Conservation (phyloP, 345 rosid species). For the Nephelium lappaceum region DNA sequence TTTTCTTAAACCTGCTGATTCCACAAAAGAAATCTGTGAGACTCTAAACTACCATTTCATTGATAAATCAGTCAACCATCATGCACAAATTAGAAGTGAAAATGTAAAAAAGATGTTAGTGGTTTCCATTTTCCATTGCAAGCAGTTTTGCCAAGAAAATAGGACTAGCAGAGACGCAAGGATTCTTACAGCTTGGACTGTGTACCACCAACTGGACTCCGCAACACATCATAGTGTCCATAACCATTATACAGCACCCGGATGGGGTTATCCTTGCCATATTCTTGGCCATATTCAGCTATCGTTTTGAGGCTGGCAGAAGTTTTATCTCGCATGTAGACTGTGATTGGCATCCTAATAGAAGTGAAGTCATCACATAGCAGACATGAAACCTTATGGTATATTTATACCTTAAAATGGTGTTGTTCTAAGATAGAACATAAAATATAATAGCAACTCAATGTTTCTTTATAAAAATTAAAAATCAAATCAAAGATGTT, state of each 20-base stretch:
- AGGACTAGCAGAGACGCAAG: conserved; percentile 11
- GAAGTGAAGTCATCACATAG: neutral
- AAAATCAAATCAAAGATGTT: neutral
- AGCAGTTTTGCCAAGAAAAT: neutral
- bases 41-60: neutral
- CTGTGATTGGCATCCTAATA: conserved; percentile 57
- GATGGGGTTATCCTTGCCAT: conserved; percentile 54
- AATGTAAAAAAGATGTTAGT: neutral
- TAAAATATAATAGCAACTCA: neutral
- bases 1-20: conserved; percentile 38
- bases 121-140: neutral
- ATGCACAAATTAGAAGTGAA: neutral
- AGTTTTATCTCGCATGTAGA: conserved; percentile 51
- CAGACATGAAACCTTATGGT: neutral
- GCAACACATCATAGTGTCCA: conserved; percentile 66
- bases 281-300: conserved; percentile 69
- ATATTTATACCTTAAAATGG: neutral
- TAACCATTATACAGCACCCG: conserved; percentile 60
- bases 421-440: neutral
- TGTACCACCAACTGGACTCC: conserved; percentile 20
- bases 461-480: neutral
- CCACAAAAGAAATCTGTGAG: neutral
- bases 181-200: conserved; percentile 44
- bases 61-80: neutral
- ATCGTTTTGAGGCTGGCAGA: conserved; percentile 43